These are phyloP conservation scores for Cornus kousa DNA, from an alignment of 148 eudicot species.

Conservation along the genomic window DNA sequence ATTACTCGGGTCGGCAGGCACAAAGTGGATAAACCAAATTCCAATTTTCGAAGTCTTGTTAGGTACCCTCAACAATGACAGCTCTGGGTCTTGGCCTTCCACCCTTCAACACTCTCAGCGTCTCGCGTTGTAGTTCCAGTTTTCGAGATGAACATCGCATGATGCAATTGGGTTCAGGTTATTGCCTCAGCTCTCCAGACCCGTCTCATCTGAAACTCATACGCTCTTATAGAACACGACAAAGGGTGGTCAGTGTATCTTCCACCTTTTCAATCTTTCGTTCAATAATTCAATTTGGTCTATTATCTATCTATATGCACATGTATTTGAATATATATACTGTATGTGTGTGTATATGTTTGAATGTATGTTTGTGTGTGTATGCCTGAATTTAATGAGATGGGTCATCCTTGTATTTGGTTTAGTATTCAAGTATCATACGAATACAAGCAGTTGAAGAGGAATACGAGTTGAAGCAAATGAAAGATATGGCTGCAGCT, in stretches of 20 bases:
- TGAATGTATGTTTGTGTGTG: neutral
- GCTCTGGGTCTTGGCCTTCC: too few species aligned
- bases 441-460: conserved; percentile 74
- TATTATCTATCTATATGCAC: too few species aligned
- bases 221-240: conserved; percentile 21
- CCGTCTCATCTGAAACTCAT: conserved; percentile 11
- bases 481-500: conserved; percentile 97
- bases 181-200: conserved; percentile 22
- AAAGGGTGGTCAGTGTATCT: conserved; percentile 36
- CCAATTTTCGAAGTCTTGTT: too few species aligned
- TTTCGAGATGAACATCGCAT: conserved; percentile 8
- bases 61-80: too few species aligned
- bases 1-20: too few species aligned
- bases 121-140: too few species aligned
- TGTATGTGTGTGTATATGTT: neutral
- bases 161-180: conserved; percentile 11
- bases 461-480: conserved; percentile 83
- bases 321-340: neutral
- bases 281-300: neutral
- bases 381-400: conserved; percentile 8
- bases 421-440: conserved; percentile 34
- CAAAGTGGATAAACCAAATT: too few species aligned
- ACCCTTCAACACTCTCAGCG: too few species aligned
- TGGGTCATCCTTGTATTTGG: conserved; percentile 17
- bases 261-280: neutral